Conservation (phyloP, 768 basidiomycete genomes). For the Kwoniella newhampshirensis region DNA sequence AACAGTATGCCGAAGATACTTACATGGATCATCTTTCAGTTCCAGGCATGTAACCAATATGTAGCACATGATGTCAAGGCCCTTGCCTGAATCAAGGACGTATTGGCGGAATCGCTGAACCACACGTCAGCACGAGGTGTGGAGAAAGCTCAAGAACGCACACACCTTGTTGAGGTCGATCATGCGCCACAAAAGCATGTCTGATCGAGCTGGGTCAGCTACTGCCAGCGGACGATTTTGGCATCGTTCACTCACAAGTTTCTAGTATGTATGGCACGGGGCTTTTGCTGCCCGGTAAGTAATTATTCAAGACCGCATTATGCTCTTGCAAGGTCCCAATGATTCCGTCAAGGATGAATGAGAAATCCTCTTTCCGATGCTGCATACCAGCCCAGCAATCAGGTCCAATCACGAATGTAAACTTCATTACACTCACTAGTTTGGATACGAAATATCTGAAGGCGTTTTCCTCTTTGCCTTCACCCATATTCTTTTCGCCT, state of each 20-base stretch:
- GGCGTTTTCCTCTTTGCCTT: constrained; percentile 61
- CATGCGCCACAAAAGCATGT: constrained; percentile 74
- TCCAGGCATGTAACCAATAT: constrained; percentile 79
- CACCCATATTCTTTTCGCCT: constrained; percentile 29
- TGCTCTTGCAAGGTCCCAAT: constrained; percentile 61
- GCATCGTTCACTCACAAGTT: constrained; percentile 62
- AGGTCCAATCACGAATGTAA: neutral
- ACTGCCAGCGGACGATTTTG: neutral
- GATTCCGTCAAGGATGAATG: constrained; percentile 76
- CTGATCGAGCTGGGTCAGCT: constrained; percentile 20
- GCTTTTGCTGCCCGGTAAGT: constrained; percentile 81
- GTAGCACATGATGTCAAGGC: constrained; percentile 72
- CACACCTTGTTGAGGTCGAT: constrained; percentile 86
- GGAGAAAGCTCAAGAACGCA: neutral
- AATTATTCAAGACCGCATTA: constrained; percentile 67
- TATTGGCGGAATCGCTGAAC: constrained; percentile 84
- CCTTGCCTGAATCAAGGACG: constrained; percentile 75
- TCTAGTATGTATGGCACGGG: constrained; percentile 79
- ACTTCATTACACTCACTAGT: constrained; percentile 61
- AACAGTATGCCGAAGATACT: constrained; percentile 38
- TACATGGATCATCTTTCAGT: constrained; percentile 90
- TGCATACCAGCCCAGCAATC: constrained; percentile 47
- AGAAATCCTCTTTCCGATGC: constrained; percentile 88
- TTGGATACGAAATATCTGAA: constrained; percentile 92
- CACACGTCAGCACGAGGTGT: neutral